Conservation (phyloP, 2,329 filamentous ascomycete species). For the Ambrosiella xylebori region DNA sequence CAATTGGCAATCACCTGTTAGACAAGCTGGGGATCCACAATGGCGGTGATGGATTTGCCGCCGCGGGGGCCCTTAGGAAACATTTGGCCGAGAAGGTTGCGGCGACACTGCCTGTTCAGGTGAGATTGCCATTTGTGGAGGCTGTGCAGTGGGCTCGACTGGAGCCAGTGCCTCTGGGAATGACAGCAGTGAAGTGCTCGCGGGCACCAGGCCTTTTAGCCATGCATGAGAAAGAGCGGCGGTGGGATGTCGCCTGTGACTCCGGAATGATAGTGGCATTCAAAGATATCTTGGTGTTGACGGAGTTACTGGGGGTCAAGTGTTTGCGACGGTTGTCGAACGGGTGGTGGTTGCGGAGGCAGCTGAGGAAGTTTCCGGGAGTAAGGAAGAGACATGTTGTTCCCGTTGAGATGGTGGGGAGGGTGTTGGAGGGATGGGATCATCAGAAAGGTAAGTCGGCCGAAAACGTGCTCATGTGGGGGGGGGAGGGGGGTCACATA, state of each 20-base stretch:
- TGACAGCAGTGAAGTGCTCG: slow-evolving; percentile 24
- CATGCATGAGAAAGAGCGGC: slow-evolving; percentile 17
- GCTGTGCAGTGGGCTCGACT: slow-evolving; percentile 12
- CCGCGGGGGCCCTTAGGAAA: slow-evolving; percentile 11
- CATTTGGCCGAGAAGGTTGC: slow-evolving; percentile 8
- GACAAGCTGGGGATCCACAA: slow-evolving; percentile 12
- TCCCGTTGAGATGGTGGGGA: slow-evolving; percentile 5
- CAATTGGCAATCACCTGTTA: slow-evolving; percentile 13
- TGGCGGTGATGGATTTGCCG: not conserved
- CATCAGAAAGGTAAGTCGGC: not conserved
- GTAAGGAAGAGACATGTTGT: slow-evolving; percentile 4
- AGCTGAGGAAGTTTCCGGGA: slow-evolving; percentile 6
- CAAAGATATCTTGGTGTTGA: slow-evolving; percentile 17
- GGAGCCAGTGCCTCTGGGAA: slow-evolving; percentile 14
- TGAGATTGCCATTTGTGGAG: slow-evolving; percentile 6
- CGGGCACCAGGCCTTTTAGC: slow-evolving; percentile 5
- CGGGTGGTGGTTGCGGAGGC: slow-evolving; percentile 4
- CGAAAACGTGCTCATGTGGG: not conserved
- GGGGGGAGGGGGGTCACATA: not conserved
- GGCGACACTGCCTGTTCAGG: not conserved
- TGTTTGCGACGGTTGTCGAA: slow-evolving; percentile 3
- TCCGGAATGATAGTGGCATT: slow-evolving; percentile 15
- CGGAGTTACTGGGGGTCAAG: not conserved
- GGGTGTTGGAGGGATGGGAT: slow-evolving; percentile 3
- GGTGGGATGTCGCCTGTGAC: slow-evolving; percentile 8